phyloP scores from a whole-genome alignment of 1,139 yeast genomes.

The Petasospora fabianii region DNA sequence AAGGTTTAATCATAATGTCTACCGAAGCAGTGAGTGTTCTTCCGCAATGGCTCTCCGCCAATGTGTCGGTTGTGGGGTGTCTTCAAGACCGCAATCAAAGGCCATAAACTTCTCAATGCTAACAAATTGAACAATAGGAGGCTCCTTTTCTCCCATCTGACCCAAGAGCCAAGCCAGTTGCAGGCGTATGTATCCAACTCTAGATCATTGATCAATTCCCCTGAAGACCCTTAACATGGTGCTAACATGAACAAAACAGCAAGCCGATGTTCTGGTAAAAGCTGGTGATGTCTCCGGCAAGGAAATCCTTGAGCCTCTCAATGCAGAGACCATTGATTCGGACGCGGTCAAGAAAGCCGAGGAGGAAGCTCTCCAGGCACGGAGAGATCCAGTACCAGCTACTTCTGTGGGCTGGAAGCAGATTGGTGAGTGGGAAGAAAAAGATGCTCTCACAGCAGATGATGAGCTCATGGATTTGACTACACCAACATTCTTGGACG shows the following conservation, averaged over 20 bases:
- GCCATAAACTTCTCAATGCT: background rate
- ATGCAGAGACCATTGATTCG: conserved; percentile 15
- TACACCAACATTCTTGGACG: conserved; percentile 63
- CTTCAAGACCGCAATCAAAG: too few species aligned
- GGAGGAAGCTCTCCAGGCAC: conserved; percentile 33
- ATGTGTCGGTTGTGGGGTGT: background rate
- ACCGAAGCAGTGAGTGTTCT: conserved; percentile 7
- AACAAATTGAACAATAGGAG: background rate
- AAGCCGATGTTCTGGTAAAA: conserved; percentile 19
- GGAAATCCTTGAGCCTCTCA: conserved; percentile 4
- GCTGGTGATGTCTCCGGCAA: conserved; percentile 9
- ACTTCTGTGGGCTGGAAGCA: conserved; percentile 91
- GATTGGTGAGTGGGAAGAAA: conserved; percentile 80
- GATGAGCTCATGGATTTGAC: conserved; percentile 71
- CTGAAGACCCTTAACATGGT: background rate
- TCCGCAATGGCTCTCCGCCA: background rate
- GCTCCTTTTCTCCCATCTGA: conserved; percentile 2
- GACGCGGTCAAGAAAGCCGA: conserved; percentile 26
- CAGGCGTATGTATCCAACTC: background rate
- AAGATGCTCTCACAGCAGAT: conserved; percentile 58
- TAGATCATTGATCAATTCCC: background rate
- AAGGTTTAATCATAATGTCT: conserved; percentile 4
- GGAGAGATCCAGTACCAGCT: conserved; percentile 57
- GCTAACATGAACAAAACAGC: conserved; percentile 13
- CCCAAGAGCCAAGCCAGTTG: background rate